These are phyloP conservation scores for Lathyrus aphaca DNA, from an alignment of 306 rosid genomes.

Conservation along the genomic window DNA sequence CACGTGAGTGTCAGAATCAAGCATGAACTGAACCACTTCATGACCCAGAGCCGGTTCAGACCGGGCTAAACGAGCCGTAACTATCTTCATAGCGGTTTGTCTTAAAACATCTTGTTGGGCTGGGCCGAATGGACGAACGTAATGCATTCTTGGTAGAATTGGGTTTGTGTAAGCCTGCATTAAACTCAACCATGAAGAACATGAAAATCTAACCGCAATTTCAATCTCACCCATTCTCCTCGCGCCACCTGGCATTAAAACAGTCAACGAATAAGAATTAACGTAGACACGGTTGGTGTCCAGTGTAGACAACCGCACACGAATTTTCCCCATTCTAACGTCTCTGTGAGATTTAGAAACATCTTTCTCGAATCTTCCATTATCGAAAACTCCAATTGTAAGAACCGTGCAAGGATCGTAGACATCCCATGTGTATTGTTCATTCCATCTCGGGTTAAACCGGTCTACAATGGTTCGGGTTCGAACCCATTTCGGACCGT, in stretches of 20 bases:
- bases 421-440: constrained; percentile 89
- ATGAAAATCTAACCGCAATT: constrained; percentile 73
- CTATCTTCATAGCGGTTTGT: constrained; percentile 75
- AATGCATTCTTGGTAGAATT: constrained; percentile 85
- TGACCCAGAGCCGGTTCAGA: constrained; percentile 83
- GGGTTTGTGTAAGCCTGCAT: constrained; percentile 76
- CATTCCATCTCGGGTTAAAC: constrained; percentile 87
- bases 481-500: constrained; percentile 88
- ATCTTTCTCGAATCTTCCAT: constrained; percentile 67
- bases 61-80: constrained; percentile 69
- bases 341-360: constrained; percentile 46
- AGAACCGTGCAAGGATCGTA: constrained; percentile 84
- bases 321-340: constrained; percentile 64
- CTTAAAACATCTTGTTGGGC: constrained; percentile 81
- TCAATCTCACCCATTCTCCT: constrained; percentile 91
- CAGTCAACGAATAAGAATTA: constrained; percentile 62
- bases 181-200: constrained; percentile 76
- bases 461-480: constrained; percentile 79
- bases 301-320: constrained; percentile 71
- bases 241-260: constrained; percentile 74
- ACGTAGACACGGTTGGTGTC: constrained; percentile 70
- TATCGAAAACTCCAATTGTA: constrained; percentile 76
- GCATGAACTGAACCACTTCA: constrained; percentile 81
- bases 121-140: constrained; percentile 70
- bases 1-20: constrained; percentile 73